These are phyloP conservation scores for Microcyclospora tardicrescens DNA, from an alignment of 2,329 filamentous ascomycete species.

Conservation along the genomic window DNA sequence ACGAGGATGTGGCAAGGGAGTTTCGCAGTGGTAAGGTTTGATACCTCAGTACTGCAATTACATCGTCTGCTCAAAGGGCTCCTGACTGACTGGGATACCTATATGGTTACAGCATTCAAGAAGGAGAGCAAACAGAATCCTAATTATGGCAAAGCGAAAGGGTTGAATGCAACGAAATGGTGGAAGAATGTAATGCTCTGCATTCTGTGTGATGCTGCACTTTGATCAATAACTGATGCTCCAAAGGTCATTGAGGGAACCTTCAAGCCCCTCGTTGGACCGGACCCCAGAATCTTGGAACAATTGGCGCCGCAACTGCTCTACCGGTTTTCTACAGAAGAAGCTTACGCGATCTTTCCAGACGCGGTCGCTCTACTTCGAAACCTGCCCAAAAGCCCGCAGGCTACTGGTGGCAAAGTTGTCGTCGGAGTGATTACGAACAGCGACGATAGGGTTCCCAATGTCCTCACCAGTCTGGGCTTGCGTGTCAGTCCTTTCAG, in stretches of 20 bases:
- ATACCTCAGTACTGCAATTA: neutral
- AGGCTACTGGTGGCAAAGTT: conserved; percentile 7
- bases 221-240: neutral
- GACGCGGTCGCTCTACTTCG: conserved; percentile 36
- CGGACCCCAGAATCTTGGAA: conserved; percentile 8
- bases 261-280: conserved; percentile 31
- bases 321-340: conserved; percentile 39
- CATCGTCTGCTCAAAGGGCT: neutral
- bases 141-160: conserved; percentile 45
- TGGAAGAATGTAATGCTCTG: conserved; percentile 42
- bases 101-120: conserved; percentile 32
- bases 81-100: neutral
- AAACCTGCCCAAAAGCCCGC: conserved; percentile 22
- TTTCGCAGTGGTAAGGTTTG: conserved; percentile 28
- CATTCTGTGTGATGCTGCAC: neutral
- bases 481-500: conserved; percentile 32
- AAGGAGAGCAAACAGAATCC: conserved; percentile 35
- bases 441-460: conserved; percentile 47
- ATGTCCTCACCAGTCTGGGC: conserved; percentile 41
- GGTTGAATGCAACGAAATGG: conserved; percentile 42
- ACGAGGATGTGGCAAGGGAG: conserved; percentile 28
- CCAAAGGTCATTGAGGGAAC: conserved; percentile 41
- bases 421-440: conserved; percentile 49
- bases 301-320: conserved; percentile 38
- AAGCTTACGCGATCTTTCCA: conserved; percentile 40